A percentile compares a stretch with the other conserved stretches of the same genome.
Conservation (phyloP, 2,329 filamentous ascomycete genomes). For the Stemphylium beticola region DNA sequence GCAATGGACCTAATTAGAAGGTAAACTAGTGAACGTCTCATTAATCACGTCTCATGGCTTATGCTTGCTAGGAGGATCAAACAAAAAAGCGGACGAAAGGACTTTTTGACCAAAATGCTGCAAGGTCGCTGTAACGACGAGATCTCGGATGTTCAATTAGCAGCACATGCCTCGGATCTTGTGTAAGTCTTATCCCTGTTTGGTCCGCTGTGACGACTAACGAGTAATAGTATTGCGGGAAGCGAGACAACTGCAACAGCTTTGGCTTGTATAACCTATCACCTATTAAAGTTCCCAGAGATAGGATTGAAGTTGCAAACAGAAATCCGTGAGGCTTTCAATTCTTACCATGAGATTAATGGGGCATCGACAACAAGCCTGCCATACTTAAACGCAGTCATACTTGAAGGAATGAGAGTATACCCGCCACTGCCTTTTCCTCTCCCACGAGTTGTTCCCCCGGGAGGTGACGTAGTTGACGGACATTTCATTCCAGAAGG, state of each 20-base stretch:
- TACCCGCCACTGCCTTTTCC: conserved; percentile 43
- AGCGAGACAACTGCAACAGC: conserved; percentile 22
- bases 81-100: background rate
- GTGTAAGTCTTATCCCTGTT: conserved; percentile 5
- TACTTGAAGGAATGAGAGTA: conserved; percentile 35
- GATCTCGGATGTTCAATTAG: conserved; percentile 16
- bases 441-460: conserved; percentile 36
- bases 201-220: background rate
- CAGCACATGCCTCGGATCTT: conserved; percentile 17
- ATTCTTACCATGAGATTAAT: conserved; percentile 8
- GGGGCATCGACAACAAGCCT: conserved; percentile 7
- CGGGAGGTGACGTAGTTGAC: conserved; percentile 10
- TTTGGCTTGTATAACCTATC: conserved; percentile 15
- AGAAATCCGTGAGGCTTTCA: conserved; percentile 12
- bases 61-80: conserved; percentile 1
- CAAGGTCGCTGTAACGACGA: conserved; percentile 3
- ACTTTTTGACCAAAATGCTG: conserved; percentile 15
- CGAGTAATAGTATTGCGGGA: conserved; percentile 20
- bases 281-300: conserved; percentile 11
- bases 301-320: background rate
- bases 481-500: conserved; percentile 28
- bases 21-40: background rate
- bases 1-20: background rate
- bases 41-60: background rate
- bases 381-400: conserved; percentile 30